Percentiles rank a stretch among this genome's conserved stretches.
phyloP scores from a whole-genome alignment of 176 grass and related monocot species.

The Ananas comosus region DNA sequence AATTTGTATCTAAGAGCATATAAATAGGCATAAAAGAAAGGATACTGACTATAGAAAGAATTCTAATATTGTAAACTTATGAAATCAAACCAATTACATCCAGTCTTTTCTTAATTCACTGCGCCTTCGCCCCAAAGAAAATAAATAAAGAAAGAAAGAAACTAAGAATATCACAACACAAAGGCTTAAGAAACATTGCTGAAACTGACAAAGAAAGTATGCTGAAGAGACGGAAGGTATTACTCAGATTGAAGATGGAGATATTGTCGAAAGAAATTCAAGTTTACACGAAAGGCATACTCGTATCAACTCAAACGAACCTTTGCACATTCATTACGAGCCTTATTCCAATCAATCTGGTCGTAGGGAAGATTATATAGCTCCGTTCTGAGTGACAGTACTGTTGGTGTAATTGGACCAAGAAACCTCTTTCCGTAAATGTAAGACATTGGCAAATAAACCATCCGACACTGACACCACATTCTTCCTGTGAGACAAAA shows the following conservation, averaged over 20 bases:
- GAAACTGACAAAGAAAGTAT: background rate
- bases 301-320: conserved; percentile 26
- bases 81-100: background rate
- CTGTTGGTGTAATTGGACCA: conserved; percentile 45
- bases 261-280: background rate
- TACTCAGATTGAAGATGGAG: background rate
- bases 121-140: background rate
- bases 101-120: background rate
- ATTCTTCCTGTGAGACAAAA: conserved; percentile 49
- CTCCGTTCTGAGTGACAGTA: conserved; percentile 71
- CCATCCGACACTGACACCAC: conserved; percentile 97
- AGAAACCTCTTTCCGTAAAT: conserved; percentile 93
- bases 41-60: no score
- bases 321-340: conserved; percentile 93
- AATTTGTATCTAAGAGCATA: no score
- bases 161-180: background rate
- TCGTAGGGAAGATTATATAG: conserved; percentile 49
- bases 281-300: background rate
- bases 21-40: no score
- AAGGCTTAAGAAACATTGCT: no score
- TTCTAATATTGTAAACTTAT: background rate
- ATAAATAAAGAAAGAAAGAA: no score
- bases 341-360: conserved; percentile 77
- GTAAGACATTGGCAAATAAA: conserved; percentile 95
- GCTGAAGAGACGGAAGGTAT: background rate